These are phyloP conservation scores for Suillus subalutaceus DNA, from an alignment of 768 basidiomycete species.

Conservation along the genomic window DNA sequence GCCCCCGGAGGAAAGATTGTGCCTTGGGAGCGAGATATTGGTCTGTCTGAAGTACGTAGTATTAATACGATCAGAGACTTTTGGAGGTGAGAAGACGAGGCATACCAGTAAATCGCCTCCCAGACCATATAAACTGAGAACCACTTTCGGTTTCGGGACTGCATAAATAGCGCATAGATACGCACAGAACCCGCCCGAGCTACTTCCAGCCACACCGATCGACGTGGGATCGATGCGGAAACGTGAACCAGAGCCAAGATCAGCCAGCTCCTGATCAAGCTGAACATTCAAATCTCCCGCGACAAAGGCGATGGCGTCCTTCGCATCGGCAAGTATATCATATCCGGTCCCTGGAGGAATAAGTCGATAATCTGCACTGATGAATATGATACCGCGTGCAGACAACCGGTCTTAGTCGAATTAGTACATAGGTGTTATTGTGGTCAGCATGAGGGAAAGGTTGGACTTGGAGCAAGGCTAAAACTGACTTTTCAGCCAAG, in stretches of 20 bases:
- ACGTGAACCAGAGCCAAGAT: neutral
- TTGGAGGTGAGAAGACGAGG: conserved; percentile 1
- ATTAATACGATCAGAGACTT: conserved; percentile 2
- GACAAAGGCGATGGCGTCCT: conserved; percentile 57
- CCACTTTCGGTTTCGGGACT: conserved; percentile 52
- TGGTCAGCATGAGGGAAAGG: neutral
- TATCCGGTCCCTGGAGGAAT: conserved; percentile 54
- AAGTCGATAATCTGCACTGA: conserved; percentile 67
- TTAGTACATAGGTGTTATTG: neutral
- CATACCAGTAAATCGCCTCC: conserved; percentile 59
- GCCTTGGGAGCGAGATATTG: conserved; percentile 54
- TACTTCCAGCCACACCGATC: conserved; percentile 58
- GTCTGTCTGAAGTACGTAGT: conserved; percentile 42
- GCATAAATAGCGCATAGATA: conserved; percentile 62
- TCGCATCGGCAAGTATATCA: conserved; percentile 59
- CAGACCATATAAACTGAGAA: conserved; percentile 64
- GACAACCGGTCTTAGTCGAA: conserved; percentile 46
- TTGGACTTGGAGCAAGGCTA: neutral
- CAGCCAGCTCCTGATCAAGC: conserved; percentile 10
- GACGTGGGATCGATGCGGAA: conserved; percentile 45
- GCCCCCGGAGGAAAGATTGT: conserved; percentile 53
- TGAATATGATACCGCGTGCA: conserved; percentile 53
- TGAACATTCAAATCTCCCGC: conserved; percentile 21
- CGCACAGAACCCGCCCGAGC: conserved; percentile 66
- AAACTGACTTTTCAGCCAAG: conserved; percentile 59